Evolutionary conservation across 257 asterid genomes (phyloP).

Genomic region (Solanum gracilifrons): DNA sequence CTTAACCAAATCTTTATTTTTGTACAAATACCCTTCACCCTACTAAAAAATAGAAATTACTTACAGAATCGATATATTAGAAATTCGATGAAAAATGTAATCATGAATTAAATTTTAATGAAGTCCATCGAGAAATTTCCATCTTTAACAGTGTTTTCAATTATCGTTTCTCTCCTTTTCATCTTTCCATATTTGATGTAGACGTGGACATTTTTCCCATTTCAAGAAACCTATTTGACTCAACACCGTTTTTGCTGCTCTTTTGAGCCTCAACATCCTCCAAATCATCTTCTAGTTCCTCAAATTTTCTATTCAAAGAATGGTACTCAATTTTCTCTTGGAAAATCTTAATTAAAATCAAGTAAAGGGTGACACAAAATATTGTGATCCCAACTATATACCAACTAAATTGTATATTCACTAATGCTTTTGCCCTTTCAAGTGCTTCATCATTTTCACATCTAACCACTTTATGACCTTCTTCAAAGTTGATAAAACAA

Average conservation of each 20-base stretch:
- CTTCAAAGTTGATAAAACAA: constrained; percentile 31
- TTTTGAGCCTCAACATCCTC: constrained; percentile 54
- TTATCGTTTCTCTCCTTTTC: neutral
- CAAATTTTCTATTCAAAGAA: constrained; percentile 16
- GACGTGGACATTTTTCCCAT: constrained; percentile 14
- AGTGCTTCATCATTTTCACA: constrained; percentile 44
- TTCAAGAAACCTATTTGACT: constrained; percentile 26
- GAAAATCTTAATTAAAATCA: constrained; percentile 19
- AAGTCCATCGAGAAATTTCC: neutral
- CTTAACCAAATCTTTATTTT: neutral
- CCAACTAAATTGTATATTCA: constrained; percentile 57
- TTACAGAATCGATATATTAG: neutral
- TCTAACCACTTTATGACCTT: constrained; percentile 31
- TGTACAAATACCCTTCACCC: neutral
- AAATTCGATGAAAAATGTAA: neutral
- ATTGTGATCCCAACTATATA: constrained; percentile 31
- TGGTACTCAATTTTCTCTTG: constrained; percentile 35
- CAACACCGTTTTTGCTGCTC: constrained; percentile 6
- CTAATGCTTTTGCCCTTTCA: constrained; percentile 62
- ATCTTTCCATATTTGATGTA: constrained; percentile 36
- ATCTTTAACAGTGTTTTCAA: neutral
- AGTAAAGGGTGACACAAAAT: constrained; percentile 24
- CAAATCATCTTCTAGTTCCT: constrained; percentile 14
- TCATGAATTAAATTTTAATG: neutral
- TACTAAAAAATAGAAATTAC: neutral